These are phyloP conservation scores for Aspergillus egyptiacus DNA, from an alignment of 495 filamentous ascomycete genomes.

Conservation along the genomic window DNA sequence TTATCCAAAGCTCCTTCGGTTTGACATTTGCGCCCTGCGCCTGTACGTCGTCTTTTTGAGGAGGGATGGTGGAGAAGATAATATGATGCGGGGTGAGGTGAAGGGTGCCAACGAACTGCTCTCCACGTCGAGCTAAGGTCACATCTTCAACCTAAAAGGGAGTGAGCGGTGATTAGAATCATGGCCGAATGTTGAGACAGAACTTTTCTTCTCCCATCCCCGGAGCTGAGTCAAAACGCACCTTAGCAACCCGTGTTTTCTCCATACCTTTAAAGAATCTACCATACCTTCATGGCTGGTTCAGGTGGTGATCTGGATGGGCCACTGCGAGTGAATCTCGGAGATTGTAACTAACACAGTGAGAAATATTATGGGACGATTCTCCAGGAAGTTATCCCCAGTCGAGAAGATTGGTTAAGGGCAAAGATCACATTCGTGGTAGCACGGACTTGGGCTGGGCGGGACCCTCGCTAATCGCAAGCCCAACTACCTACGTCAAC, in stretches of 20 bases:
- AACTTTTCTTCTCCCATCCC: no score
- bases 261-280: constrained; percentile 45
- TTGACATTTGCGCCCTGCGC: constrained; percentile 32
- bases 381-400: no score
- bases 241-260: constrained; percentile 53
- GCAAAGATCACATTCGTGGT: constrained; percentile 4
- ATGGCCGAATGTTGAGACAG: not conserved
- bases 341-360: no score
- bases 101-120: constrained; percentile 54
- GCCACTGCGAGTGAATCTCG: no score
- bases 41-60: constrained; percentile 28
- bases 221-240: constrained; percentile 15
- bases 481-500: constrained; percentile 24
- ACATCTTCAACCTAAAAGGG: constrained; percentile 53
- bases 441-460: constrained; percentile 19
- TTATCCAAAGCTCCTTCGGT: constrained; percentile 82
- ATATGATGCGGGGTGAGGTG: constrained; percentile 63
- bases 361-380: no score
- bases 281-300: constrained; percentile 34
- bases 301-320: constrained; percentile 2
- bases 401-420: not conserved
- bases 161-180: constrained; percentile 2
- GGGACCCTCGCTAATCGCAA: constrained; percentile 19
- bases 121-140: constrained; percentile 55
- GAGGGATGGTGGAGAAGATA: constrained; percentile 53